Evolutionary conservation across 495 filamentous ascomycete species (phyloP).

Genomic region (Aspergillus avenaceus): DNA sequence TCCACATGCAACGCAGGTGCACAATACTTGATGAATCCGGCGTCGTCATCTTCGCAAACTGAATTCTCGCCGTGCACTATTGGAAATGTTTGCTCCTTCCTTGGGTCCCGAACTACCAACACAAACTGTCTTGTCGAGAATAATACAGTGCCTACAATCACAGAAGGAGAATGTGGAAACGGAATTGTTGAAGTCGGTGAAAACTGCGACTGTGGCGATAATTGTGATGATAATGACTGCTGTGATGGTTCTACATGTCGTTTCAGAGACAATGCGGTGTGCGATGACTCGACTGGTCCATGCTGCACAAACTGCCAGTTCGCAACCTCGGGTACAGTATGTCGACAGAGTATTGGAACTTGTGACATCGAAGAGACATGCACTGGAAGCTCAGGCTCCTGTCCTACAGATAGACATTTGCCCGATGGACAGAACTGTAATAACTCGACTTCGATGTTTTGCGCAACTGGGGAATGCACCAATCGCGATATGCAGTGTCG

Average conservation of each 20-base stretch:
- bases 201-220: slow-evolving; percentile 85
- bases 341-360: slow-evolving; percentile 63
- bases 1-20: slow-evolving; percentile 65
- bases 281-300: slow-evolving; percentile 75
- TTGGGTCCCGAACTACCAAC: slow-evolving; percentile 66
- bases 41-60: slow-evolving; percentile 60
- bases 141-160: slow-evolving; percentile 66
- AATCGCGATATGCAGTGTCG: slow-evolving; percentile 56
- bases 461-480: slow-evolving; percentile 84
- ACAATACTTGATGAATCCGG: slow-evolving; percentile 86
- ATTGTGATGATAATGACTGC: slow-evolving; percentile 60
- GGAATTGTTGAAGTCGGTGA: slow-evolving; percentile 91
- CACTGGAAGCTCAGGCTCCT: slow-evolving; percentile 59
- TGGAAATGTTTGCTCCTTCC: slow-evolving; percentile 81
- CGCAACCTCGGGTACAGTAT: slow-evolving; percentile 56
- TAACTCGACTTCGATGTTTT: slow-evolving; percentile 50
- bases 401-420: slow-evolving; percentile 60
- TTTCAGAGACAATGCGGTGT: slow-evolving; percentile 65
- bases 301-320: slow-evolving; percentile 77
- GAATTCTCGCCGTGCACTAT: slow-evolving; percentile 83
- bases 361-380: slow-evolving; percentile 81
- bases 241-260: slow-evolving; percentile 84
- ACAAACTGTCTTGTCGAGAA: slow-evolving; percentile 69
- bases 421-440: slow-evolving; percentile 63
- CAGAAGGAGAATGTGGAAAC: slow-evolving; percentile 78